These are phyloP conservation scores for Vickermania spadyakhi DNA, from an alignment of 208 protist species.

Conservation along the genomic window DNA sequence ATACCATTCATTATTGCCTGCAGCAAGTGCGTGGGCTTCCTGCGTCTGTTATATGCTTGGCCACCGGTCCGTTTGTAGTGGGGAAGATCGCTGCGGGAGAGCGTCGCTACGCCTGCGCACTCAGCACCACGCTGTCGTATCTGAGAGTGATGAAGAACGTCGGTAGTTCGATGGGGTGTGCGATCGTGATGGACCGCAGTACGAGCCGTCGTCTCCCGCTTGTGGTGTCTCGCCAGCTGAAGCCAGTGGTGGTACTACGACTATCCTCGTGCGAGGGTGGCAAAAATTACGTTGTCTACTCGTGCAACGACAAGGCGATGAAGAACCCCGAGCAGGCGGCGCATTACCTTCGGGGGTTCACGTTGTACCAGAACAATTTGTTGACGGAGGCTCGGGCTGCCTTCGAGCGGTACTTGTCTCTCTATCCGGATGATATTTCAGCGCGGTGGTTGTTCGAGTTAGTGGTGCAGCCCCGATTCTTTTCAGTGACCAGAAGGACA, in stretches of 20 bases:
- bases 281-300: constrained; percentile 4
- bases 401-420: constrained; percentile 9
- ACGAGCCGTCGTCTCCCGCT: constrained; percentile 5
- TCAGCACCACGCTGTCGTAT: background rate
- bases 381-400: constrained; percentile 4
- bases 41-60: background rate
- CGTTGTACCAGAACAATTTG: constrained; percentile 16
- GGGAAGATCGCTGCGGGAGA: constrained; percentile 1
- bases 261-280: background rate
- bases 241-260: constrained; percentile 11
- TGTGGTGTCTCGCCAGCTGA: background rate
- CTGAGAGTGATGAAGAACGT: background rate
- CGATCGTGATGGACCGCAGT: constrained; percentile 4
- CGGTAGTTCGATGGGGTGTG: background rate
- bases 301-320: background rate
- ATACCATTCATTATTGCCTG: background rate
- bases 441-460: constrained; percentile 12
- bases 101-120: constrained; percentile 1
- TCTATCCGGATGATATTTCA: constrained; percentile 8
- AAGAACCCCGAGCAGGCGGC: constrained; percentile 5
- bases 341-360: constrained; percentile 9
- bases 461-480: constrained; percentile 4
- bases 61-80: constrained; percentile 4
- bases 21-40: background rate
- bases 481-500: background rate